Conservation (phyloP, 306 rosid species). For the Vigna mungo region DNA sequence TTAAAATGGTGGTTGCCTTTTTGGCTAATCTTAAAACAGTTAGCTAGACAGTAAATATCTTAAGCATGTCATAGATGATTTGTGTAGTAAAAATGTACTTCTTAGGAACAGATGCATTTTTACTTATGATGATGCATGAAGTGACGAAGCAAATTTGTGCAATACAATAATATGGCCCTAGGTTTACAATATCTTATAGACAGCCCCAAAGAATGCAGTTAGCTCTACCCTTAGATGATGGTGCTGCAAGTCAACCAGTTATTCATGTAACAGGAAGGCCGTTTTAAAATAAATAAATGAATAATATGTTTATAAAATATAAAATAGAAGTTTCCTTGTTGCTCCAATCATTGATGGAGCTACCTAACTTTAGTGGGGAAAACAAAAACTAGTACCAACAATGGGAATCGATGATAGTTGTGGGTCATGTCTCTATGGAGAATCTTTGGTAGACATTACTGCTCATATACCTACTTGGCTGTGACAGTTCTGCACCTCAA, state of each 20-base stretch:
- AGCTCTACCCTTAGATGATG: too few relatives aligned
- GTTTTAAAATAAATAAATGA: background rate
- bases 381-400: background rate
- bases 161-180: background rate
- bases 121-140: background rate
- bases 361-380: background rate
- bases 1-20: background rate
- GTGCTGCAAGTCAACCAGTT: background rate
- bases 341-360: constrained; percentile 27
- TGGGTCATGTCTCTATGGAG: constrained; percentile 11
- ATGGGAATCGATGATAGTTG: constrained; percentile 21
- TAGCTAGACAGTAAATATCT: background rate
- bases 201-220: too few relatives aligned
- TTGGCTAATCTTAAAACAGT: background rate
- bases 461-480: background rate
- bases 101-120: background rate
- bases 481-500: constrained; percentile 10
- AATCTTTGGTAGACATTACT: constrained; percentile 26
- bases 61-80: background rate
- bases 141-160: background rate
- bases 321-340: background rate
- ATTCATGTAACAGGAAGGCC: constrained; percentile 29
- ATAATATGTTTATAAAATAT: too few relatives aligned
- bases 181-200: background rate
- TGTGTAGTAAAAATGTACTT: background rate